Base-by-base conservation (phyloP, 345 rosid species). In the Camelina sativa region DNA sequence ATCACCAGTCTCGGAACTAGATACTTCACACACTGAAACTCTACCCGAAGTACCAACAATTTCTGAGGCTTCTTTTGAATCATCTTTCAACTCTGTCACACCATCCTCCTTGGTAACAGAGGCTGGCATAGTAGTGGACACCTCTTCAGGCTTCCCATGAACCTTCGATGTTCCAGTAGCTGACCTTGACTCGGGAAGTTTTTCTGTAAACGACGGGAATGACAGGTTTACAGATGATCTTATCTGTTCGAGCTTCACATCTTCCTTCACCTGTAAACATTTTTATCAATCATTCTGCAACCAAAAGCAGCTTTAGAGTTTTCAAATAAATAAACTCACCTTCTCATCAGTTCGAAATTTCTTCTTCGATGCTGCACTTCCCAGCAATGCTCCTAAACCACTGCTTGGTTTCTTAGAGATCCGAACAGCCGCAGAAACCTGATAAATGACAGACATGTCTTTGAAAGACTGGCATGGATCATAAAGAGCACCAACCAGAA, bases 361-460 rank as follows among this genome's bases (percentile, higher is more conserved):
- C 75, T 81, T 88, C 84, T 86, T 91, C 25, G 89, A 62, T 62
- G 76, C 76, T 65, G 76, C 71, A 64, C 25, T 71, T 65, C 76
- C 80, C 55, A 90, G 76, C 76, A 95, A 76, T 13, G 92, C 90
- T 69, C 92, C 97, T 65, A 95, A 81, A 74, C 86, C 89, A 76
- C 91, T 82, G 71, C 81, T 81, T 59, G 97, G 91, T 80, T 90
- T 90, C 89, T 84, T 92, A 53, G 79, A 82, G 40, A 77, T 64
- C 20, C 50, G 2, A 80, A 92, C 87, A 35, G 90, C 84, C 51
- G 76, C 87, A 75, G 86, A 60, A 75, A 51, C 85, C 97, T 92
- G 75, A 43, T 50, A 61, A 66, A 64, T 16, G 50, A 72, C 61
- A 62, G 62, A 69, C 16, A 52, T 51, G 46, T 46, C 17, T 62